Percentiles rank a stretch among this genome's conserved stretches.
Evolutionary conservation across 2,329 filamentous ascomycete genomes (phyloP).

Genomic region (Claviceps arundinis): DNA sequence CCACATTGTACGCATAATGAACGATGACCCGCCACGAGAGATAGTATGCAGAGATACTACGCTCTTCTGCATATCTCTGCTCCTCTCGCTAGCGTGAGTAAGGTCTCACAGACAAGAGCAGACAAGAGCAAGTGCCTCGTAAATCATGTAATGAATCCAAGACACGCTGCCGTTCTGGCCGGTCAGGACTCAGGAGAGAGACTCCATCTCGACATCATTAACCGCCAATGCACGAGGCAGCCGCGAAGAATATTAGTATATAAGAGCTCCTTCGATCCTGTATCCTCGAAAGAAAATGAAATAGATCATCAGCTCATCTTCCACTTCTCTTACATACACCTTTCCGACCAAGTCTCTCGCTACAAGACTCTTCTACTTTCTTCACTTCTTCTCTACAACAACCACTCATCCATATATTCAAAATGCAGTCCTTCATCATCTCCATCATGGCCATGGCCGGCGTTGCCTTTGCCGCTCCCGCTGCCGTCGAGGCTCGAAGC

Average conservation of each 20-base stretch:
- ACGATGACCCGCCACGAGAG: too few relatives aligned
- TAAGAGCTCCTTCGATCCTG: too few relatives aligned
- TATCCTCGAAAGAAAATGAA: too few relatives aligned
- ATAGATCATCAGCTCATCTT: neutral
- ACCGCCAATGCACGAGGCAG: neutral
- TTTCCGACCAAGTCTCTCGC: too few relatives aligned
- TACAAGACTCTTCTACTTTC: neutral
- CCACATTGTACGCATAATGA: too few relatives aligned
- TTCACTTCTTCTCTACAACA: neutral
- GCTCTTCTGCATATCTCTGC: neutral
- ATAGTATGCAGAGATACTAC: neutral
- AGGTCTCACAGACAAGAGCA: neutral
- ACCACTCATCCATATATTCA: neutral
- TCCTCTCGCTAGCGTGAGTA: neutral
- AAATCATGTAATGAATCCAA: neutral
- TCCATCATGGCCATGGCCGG: conserved; percentile 2
- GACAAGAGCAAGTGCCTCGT: neutral
- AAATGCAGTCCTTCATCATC: conserved; percentile 3
- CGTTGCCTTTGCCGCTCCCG: conserved; percentile 1
- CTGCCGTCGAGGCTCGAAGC: conserved; percentile 1
- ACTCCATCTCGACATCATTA: neutral
- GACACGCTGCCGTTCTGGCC: neutral
- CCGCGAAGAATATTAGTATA: neutral
- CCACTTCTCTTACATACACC: too few relatives aligned
- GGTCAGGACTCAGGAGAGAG: neutral